Conservation (phyloP, 768 basidiomycete genomes). For the Mycena venus region DNA sequence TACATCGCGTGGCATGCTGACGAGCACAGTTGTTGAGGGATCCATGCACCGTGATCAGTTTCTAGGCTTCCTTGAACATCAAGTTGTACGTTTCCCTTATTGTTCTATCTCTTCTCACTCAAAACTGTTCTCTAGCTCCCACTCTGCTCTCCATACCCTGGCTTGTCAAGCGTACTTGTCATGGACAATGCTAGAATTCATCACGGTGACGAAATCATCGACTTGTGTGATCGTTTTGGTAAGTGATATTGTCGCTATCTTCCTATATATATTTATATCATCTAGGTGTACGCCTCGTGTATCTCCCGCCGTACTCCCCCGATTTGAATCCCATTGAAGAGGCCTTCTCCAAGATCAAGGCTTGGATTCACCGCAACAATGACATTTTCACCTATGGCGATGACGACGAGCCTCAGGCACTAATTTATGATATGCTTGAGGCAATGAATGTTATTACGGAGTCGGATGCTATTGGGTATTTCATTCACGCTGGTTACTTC, state of each 20-base stretch:
- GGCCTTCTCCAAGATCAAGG: too few relatives aligned
- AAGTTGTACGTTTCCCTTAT: not conserved
- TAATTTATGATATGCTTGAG: conserved; percentile 44
- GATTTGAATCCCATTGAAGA: conserved; percentile 58
- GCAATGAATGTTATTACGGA: conserved; percentile 43
- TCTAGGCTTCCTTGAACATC: too few relatives aligned
- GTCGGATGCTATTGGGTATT: conserved; percentile 45
- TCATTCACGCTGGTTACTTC: conserved; percentile 49
- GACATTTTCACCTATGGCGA: conserved; percentile 5
- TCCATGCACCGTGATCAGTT: too few relatives aligned
- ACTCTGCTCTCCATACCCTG: conserved; percentile 2
- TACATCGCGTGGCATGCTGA: not conserved
- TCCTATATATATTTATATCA: not conserved
- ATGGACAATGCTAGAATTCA: too few relatives aligned
- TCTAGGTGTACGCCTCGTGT: conserved; percentile 43
- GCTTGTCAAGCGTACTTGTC: too few relatives aligned
- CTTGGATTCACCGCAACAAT: conserved; percentile 40
- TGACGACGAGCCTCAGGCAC: conserved; percentile 19
- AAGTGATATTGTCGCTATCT: too few relatives aligned
- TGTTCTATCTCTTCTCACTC: not conserved
- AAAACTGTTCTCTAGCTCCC: not conserved
- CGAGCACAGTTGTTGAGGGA: not conserved
- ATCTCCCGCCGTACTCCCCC: conserved; percentile 54
- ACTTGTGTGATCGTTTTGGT: conserved; percentile 10
- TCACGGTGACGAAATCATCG: not conserved